Percentiles rank a stretch among this genome's conserved stretches.
Evolutionary conservation across 768 basidiomycete species (phyloP).

Genomic region (Tephrocybe sp.): DNA sequence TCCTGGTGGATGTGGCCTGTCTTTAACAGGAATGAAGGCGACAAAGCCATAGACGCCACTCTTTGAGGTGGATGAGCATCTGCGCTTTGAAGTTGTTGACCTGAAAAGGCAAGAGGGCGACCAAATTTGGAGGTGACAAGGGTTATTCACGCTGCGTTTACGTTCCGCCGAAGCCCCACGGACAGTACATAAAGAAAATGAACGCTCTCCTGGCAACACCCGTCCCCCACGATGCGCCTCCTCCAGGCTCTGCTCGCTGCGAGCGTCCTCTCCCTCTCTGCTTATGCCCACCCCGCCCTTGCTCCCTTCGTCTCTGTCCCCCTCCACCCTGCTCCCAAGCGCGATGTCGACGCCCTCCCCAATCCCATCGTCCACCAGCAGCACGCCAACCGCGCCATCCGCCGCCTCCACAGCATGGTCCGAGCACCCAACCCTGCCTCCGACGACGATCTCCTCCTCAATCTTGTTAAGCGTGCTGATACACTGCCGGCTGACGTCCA

Average conservation of each 20-base stretch:
- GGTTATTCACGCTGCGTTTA: too few relatives aligned
- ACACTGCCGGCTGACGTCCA: constrained; percentile 27
- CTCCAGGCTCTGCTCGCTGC: constrained; percentile 7
- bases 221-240: constrained; percentile 12
- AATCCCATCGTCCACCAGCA: constrained; percentile 45
- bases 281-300: constrained; percentile 8
- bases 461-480: constrained; percentile 40
- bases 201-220: background rate
- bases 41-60: background rate
- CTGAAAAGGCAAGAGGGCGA: too few relatives aligned
- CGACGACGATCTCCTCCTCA: constrained; percentile 31
- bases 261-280: constrained; percentile 3
- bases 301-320: constrained; percentile 21
- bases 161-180: too few relatives aligned
- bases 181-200: background rate
- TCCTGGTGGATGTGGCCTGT: background rate
- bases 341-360: constrained; percentile 10
- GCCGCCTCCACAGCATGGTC: constrained; percentile 58
- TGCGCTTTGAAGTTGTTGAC: too few relatives aligned
- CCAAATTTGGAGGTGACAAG: too few relatives aligned
- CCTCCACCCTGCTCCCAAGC: constrained; percentile 10
- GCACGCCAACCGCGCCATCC: constrained; percentile 53
- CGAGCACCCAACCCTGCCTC: constrained; percentile 38
- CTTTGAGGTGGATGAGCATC: background rate
- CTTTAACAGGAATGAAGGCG: too few relatives aligned